Evolutionary conservation across 2,329 filamentous ascomycete genomes (phyloP), one percentile per base, ranked within the genome.

Genomic region (Colletotrichum paranaense): DNA sequence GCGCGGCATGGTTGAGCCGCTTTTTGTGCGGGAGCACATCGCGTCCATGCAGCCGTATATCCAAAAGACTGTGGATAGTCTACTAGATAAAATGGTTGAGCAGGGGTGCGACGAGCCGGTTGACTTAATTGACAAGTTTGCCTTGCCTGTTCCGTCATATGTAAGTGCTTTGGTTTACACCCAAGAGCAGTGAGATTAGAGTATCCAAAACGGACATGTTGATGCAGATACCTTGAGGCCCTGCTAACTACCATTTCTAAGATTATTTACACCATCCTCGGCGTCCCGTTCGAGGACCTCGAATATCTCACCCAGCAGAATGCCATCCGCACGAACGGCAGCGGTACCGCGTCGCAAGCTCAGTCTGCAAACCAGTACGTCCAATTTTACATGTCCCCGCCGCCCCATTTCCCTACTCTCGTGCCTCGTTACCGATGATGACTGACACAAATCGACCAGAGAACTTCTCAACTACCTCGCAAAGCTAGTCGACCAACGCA

Each of bases 221-320:
- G 26, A 26, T 26, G 26, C 26, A 26, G 26, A 1, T 26, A 26
- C 26, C 26, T 26, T 26, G 26, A 26, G 26, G 26, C 26, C 4
- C 26, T 26, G 26, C 26, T 26, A 53, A 73, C 62, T 0, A 46
- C 53, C 8, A 32, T 14, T 8, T 16, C 24, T 14, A 16, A 85
- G 84, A 86, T 86, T 71, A 88, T 88, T 69, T 88, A 88, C 76
- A 84, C 83, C 14, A 84, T 88, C 30, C 82, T 88, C 4, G 86
- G 86, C 4, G 84, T 87, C 4, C 85, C 86, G 0, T 83, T 86
- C 60, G 80, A 84, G 6, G 86, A 87, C 62, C 81, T 88, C 16
- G 80, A 81, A n/a, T 85, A 82, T 53, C 79, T 88, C 19, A 87
- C 85, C 0, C 76, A 82, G n/a, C 84, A 86, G 73, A 85, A 84